Evolutionary conservation across 768 basidiomycete species (phyloP), one percentile per base, ranked within the genome.

Genomic region (Boletus bicolor): DNA sequence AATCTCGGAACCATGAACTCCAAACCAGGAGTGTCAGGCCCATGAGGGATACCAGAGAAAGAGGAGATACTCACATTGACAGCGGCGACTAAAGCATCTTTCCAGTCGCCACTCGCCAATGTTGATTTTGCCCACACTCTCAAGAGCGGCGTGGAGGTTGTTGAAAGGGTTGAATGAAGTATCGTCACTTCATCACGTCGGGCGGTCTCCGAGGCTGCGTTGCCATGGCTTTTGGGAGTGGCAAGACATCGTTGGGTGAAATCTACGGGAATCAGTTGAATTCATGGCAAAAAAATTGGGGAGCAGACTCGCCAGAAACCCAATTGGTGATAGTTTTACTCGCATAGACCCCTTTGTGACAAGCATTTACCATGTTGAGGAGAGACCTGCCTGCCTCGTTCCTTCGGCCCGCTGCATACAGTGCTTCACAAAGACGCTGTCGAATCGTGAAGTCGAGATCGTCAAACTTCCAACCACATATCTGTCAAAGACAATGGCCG

Each of bases 391-490:
- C 28, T 2, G 51, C 60, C 12, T 60, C 52, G 12, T 41, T 15
- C 5, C 11, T 44, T 15, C 43, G 49, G 19, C 53, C 26, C 0
- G 21, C 36, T 4, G 50, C 41, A n/a, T 49, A 44, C 4, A 55
- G 30, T n/a, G 52, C 55, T 17, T 61, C 59, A 19, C 58, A 56
- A 28, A 46, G 39, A 1, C 28, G 39, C 7, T 42, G 47, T 38
- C 21, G 44, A 36, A 57, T 46, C 9, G 5, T 9, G 36, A 39
- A 10, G 0, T 4, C 21, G 4, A 58, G 19, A 35, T 36, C 6
- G 8, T 61, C 47, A 21, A 58, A 61, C 4, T 39, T 37, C 60
- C 57, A 58, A 2, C 60, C 60, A 3, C 15, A 49, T 45, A 61
- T 53, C 60, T 60, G n/a, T 26, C 7, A 15, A 21, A 32, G 44